Evolutionary conservation across 2,329 filamentous ascomycete genomes (phyloP).

Genomic region (Xylariaceae sp.): DNA sequence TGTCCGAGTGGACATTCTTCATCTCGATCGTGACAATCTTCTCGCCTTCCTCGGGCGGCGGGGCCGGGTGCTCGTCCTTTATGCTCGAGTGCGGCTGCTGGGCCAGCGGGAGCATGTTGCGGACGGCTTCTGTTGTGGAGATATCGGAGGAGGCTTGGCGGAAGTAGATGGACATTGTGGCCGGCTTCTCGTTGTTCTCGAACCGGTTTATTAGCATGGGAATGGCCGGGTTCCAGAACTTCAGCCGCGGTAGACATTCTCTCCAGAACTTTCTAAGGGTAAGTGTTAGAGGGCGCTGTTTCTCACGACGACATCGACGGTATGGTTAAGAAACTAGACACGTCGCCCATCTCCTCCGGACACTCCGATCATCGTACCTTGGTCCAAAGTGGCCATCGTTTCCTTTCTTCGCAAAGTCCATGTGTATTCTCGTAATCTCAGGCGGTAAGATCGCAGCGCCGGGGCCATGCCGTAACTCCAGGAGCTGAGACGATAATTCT

Average conservation of each 20-base stretch:
- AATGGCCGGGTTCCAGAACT: constrained; percentile 87
- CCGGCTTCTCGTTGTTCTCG: constrained; percentile 47
- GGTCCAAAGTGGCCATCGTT: constrained; percentile 67
- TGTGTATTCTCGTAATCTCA: constrained; percentile 67
- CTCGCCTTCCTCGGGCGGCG: constrained; percentile 44
- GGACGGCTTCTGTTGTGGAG: constrained; percentile 13
- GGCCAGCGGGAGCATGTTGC: constrained; percentile 29
- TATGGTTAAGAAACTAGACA: constrained; percentile 7
- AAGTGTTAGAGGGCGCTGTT: constrained; percentile 2
- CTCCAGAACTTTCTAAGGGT: constrained; percentile 78
- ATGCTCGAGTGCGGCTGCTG: constrained; percentile 45
- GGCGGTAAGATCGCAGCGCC: constrained; percentile 77
- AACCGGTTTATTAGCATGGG: constrained; percentile 77
- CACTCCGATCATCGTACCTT: constrained; percentile 45
- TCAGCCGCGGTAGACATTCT: constrained; percentile 73
- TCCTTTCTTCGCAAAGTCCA: constrained; percentile 62
- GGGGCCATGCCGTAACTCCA: constrained; percentile 63
- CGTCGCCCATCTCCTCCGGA: neutral
- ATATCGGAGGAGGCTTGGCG: constrained; percentile 34
- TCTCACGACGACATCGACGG: neutral
- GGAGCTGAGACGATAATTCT: constrained; percentile 20
- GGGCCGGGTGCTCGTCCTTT: constrained; percentile 44
- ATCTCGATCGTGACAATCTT: constrained; percentile 55
- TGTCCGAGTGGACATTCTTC: constrained; percentile 53
- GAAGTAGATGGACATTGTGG: constrained; percentile 63